phyloP scores from a whole-genome alignment of 1,284 basidiomycete genomes.

The Rugosomyces carneus region DNA sequence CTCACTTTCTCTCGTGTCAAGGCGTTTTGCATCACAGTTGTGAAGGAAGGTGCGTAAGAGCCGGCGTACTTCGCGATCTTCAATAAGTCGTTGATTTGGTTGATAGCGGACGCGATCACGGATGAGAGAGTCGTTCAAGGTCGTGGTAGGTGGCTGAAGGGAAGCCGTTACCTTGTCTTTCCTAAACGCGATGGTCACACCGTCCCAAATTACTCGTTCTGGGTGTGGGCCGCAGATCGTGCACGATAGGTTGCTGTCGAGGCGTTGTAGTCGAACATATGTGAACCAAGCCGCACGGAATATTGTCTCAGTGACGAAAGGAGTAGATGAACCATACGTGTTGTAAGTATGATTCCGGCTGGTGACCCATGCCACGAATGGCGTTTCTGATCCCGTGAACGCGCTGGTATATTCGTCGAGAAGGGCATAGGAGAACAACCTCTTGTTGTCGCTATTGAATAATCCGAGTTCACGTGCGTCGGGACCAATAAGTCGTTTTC shows the following conservation, averaged over 20 bases:
- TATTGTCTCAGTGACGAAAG: not conserved
- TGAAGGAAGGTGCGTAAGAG: not conserved
- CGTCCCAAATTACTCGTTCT: not conserved
- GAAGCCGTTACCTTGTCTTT: not conserved
- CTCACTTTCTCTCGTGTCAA: not conserved
- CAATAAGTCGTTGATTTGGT: not conserved
- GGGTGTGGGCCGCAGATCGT: not conserved
- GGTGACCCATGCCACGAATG: too few relatives aligned
- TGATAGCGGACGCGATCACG: not conserved
- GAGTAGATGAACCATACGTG: not conserved
- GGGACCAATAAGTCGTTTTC: not conserved
- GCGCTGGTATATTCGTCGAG: conserved; percentile 26
- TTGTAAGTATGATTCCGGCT: not conserved
- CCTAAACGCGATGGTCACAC: not conserved
- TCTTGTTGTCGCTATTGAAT: conserved; percentile 28
- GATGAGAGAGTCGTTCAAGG: not conserved
- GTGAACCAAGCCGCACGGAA: conserved; percentile 17
- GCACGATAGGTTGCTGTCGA: not conserved
- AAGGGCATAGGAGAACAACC: conserved; percentile 23
- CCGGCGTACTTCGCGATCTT: not conserved
- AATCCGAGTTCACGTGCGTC: conserved; percentile 15
- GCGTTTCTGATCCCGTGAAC: conserved; percentile 23
- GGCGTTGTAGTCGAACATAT: not conserved
- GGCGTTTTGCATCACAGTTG: not conserved
- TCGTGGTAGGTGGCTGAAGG: not conserved